These are phyloP conservation scores for Solanum gracilifrons DNA, from an alignment of 257 asterid genomes.

Conservation along the genomic window DNA sequence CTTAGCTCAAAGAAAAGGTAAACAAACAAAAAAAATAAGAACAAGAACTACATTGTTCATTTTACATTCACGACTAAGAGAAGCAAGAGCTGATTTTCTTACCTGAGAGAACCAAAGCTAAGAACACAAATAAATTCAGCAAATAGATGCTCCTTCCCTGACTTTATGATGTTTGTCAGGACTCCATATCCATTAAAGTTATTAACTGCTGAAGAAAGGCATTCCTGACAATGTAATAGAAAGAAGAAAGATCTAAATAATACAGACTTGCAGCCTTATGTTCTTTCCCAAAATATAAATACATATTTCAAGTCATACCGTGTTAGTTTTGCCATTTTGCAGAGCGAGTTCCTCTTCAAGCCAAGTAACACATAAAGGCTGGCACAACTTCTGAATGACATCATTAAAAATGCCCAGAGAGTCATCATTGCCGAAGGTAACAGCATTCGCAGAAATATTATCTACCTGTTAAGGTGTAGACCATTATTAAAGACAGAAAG, in stretches of 20 bases:
- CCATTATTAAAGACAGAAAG: neutral
- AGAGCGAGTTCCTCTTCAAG: conserved; percentile 73
- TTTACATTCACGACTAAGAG: neutral
- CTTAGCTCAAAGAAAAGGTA: neutral
- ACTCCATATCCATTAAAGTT: conserved; percentile 55
- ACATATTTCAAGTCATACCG: conserved; percentile 27
- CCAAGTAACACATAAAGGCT: conserved; percentile 77
- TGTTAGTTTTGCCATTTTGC: conserved; percentile 36
- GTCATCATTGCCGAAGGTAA: conserved; percentile 23
- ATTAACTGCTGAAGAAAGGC: conserved; percentile 40
- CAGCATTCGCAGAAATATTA: conserved; percentile 32
- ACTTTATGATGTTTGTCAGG: conserved; percentile 57
- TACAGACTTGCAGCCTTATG: neutral
- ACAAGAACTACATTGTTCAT: neutral
- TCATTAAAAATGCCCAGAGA: conserved; percentile 26
- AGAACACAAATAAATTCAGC: conserved; percentile 70
- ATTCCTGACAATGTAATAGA: conserved; percentile 33
- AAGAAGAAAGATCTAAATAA: neutral
- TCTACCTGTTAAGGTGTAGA: conserved; percentile 44
- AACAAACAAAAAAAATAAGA: neutral
- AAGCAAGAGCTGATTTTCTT: neutral
- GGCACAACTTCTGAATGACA: conserved; percentile 52
- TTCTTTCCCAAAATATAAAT: neutral
- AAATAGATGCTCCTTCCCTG: conserved; percentile 79
- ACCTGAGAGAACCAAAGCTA: conserved; percentile 73